Evolutionary conservation across 1,284 basidiomycete species (phyloP), one percentile per base, ranked within the genome.

Genomic region (Paramarasmius palmivorus): DNA sequence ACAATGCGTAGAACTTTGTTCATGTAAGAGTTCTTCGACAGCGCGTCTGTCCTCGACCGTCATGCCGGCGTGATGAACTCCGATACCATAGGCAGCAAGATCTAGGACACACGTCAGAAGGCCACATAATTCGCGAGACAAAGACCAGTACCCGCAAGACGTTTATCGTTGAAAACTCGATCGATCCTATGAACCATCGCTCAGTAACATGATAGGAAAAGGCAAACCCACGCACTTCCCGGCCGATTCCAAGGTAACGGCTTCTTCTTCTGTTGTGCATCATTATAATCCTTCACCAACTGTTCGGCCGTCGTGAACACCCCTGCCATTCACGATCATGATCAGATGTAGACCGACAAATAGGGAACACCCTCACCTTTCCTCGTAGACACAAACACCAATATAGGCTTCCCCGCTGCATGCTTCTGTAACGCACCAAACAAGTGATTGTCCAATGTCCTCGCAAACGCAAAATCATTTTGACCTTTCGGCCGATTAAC

Each of bases 31-130:
- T 17, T 82, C 77, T 68, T 96, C 93, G 1, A 84, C 84, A 1
- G 76, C 65, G 54, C 79, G 79, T 41, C 92, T 82, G 61, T 95
- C 93, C 23, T 84, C 80, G 22, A 82, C 68, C n/a, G 74, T 79
- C 54, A 95, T 71, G 1, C 93, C 93, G 12, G 93, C 93, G 62
- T 96, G 93, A 64, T 96, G 93, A 7, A 92, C 82, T 7, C 91
- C 92, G 47, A 96, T 83, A 1, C 93, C 93, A 50, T 70, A 68
- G 0, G 72, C 64, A 15, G 79, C 84, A 23, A 90, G 73, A 51
- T 79, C 88, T 90, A 50, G 47, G n/a, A 26, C 23, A 19, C 23
- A 37, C 15, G 19, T 19, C 49, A 37, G 52, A 22, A 19, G n/a
- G 42, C 34, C 14, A 10, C 36, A 22, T 49, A 40, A 17, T 38